Evolutionary conservation across 768 basidiomycete genomes (phyloP), one percentile per base, ranked within the genome.

Genomic region (Suillus lakei): DNA sequence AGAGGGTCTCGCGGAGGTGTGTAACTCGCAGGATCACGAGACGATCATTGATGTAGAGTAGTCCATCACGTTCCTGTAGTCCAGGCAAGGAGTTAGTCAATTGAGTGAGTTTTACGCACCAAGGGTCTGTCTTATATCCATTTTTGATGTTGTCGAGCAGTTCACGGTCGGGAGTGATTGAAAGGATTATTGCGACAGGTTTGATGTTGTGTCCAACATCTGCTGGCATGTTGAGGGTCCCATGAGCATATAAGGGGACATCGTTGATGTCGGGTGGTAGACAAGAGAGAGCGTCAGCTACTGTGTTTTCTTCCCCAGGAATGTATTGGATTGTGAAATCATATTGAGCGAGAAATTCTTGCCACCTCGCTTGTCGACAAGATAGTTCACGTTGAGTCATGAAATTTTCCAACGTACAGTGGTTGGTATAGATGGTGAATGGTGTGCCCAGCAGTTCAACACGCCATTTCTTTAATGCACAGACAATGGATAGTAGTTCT

Each of bases 201-300:
- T 50, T 50, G 3, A 50, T 50, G 46, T 50, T 21, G 46, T 50
- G 3, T 50, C 15, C 13, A 43, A 30, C 18, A 48, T 15, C 7
- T 26, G 41, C 21, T 16, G 34, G 62, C 34, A 60, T 34, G 32
- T n/a, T 23, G 32, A 38, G 2, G 12, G 13, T 13, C 39, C 34
- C 7, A 13, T 8, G 53, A 60, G 34, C 6, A 41, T 61, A n/a
- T 6, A 8, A 15, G 12, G 4, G 13, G 43, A 56, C 12, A 21
- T 28, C 16, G 38, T 41, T 5, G 58, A 5, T 26, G 10, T 38
- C 13, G 58, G 61, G 18, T 43, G 63, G 64, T n/a, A 69, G 53
- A 6, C 71, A 65, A 1, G 73, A 77, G 13, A 78, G 64, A 0
- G 73, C 69, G 60, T 78, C 73, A 0, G 76, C 68, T 4, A 73